Evolutionary conservation across 495 filamentous ascomycete genomes (phyloP).

Genomic region (Physcia stellaris): DNA sequence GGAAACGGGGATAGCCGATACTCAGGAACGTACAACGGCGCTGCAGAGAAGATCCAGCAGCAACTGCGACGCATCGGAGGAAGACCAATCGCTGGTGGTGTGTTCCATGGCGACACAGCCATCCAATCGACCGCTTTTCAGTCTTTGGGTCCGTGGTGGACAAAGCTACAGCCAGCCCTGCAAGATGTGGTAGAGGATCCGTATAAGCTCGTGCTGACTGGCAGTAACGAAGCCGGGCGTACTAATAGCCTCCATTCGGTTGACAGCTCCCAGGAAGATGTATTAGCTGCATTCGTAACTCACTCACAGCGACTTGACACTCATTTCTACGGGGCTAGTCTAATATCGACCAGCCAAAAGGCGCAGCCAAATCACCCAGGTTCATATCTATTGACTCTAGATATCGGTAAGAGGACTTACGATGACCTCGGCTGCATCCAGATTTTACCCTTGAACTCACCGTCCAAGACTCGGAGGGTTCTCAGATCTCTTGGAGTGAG

Average conservation of each 20-base stretch:
- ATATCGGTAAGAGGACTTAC: constrained; percentile 1
- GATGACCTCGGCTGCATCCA: constrained; percentile 13
- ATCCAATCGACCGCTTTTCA: constrained; percentile 5
- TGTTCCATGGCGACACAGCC: constrained; percentile 13
- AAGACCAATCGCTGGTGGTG: constrained; percentile 3
- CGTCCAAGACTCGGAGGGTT: constrained; percentile 7
- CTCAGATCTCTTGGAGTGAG: constrained; percentile 11
- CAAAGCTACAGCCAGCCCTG: constrained; percentile 5
- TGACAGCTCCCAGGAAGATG: neutral
- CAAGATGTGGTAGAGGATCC: neutral
- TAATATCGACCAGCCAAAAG: constrained; percentile 1
- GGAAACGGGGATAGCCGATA: constrained; percentile 20
- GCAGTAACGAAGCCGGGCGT: neutral
- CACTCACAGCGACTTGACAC: constrained; percentile 4
- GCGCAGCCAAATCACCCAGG: neutral
- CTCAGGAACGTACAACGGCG: constrained; percentile 14
- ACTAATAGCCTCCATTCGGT: neutral
- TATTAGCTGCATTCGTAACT: neutral
- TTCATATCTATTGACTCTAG: constrained; percentile 4
- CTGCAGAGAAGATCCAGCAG: constrained; percentile 7
- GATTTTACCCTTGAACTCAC: constrained; percentile 12
- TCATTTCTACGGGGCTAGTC: constrained; percentile 3
- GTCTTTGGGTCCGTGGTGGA: constrained; percentile 13
- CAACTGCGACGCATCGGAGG: constrained; percentile 8
- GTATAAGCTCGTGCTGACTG: neutral